phyloP scores from a whole-genome alignment of 1,139 yeast genomes.

The Taphrina deformans region DNA sequence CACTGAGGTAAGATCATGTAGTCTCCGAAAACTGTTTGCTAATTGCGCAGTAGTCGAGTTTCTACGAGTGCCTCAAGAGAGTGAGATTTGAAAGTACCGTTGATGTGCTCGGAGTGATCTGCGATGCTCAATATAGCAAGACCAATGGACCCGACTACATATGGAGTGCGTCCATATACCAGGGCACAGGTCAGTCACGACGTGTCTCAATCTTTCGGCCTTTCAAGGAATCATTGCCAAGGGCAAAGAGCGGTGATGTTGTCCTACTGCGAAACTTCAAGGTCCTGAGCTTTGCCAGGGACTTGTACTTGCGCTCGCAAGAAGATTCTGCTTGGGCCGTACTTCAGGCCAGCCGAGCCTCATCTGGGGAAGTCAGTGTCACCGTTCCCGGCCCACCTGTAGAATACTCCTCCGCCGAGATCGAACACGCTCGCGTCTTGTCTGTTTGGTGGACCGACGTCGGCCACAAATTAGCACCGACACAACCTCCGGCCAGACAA shows the following conservation, averaged over 20 bases:
- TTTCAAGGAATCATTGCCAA: background rate
- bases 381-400: conserved; percentile 16
- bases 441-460: conserved; percentile 2
- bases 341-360: background rate
- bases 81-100: background rate
- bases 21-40: background rate
- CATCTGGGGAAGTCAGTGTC: background rate
- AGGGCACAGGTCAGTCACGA: background rate
- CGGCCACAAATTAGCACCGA: background rate
- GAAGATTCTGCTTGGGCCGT: conserved; percentile 23
- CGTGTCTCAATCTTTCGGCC: conserved; percentile 24
- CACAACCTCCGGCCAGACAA: background rate
- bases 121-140: background rate
- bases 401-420: conserved; percentile 12
- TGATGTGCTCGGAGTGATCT: background rate
- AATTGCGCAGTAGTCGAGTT: conserved; percentile 5
- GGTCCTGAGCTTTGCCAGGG: background rate
- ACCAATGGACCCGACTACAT: conserved; percentile 4
- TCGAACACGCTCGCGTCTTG: conserved; percentile 6
- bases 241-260: background rate
- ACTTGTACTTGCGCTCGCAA: conserved; percentile 7
- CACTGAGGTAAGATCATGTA: conserved; percentile 9
- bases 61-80: background rate
- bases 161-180: background rate
- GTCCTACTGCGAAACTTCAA: conserved; percentile 14